Evolutionary conservation across 257 asterid species (phyloP).

Genomic region (Penstemon barbatus): DNA sequence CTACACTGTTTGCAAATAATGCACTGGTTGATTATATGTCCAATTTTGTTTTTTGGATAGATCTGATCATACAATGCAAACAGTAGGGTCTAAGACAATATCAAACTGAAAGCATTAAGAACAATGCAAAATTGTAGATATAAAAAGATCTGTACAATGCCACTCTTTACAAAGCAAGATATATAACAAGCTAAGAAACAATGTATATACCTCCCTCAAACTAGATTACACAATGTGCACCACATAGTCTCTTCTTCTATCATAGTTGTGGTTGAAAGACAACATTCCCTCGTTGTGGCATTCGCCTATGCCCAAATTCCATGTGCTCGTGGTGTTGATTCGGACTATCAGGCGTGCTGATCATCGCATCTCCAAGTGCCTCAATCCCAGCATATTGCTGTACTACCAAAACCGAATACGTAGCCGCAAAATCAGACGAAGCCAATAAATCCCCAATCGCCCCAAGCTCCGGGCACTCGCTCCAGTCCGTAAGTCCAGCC

Average conservation of each 20-base stretch:
- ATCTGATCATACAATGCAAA: too few relatives aligned
- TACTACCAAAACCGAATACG: slow-evolving; percentile 78
- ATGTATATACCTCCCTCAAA: background rate
- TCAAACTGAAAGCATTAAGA: too few relatives aligned
- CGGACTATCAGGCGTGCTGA: slow-evolving; percentile 53
- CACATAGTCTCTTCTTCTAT: background rate
- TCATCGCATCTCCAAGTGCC: slow-evolving; percentile 38
- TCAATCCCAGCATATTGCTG: slow-evolving; percentile 79
- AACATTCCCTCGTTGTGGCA: slow-evolving; percentile 32
- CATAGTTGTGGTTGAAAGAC: slow-evolving; percentile 54
- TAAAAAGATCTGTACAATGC: too few relatives aligned
- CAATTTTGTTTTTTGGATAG: too few relatives aligned
- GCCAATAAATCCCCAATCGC: slow-evolving; percentile 88
- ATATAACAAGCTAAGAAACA: background rate
- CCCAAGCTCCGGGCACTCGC: slow-evolving; percentile 95
- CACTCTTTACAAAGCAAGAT: too few relatives aligned
- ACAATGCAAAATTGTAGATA: too few relatives aligned
- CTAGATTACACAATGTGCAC: background rate
- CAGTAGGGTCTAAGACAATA: too few relatives aligned
- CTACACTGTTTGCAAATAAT: too few relatives aligned
- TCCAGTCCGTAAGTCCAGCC: slow-evolving; percentile 92
- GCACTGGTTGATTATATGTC: too few relatives aligned
- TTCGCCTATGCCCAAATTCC: slow-evolving; percentile 27
- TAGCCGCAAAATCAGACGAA: slow-evolving; percentile 79
- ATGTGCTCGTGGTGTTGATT: slow-evolving; percentile 32